Base-by-base conservation (phyloP, 2,329 filamentous ascomycete genomes). In the Fusarium sp. region DNA sequence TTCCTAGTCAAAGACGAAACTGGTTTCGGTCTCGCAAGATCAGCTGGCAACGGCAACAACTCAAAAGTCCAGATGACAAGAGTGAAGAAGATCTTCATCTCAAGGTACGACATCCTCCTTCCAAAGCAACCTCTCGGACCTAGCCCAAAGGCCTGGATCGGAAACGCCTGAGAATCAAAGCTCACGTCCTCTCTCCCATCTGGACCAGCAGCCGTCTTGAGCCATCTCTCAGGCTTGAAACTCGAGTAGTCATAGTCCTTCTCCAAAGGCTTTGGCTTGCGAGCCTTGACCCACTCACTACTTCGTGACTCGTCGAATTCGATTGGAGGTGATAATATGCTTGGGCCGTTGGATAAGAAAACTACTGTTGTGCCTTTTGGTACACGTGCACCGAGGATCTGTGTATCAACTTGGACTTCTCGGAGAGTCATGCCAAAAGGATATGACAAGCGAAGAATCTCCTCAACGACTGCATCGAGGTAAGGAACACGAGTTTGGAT, bases 61-160 rank as follows among this genome's bases (percentile, higher is more conserved):
- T 80, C 74, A 32, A 81, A 80, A 1, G 72, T 69, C 80, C 80
- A 82, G 5, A 79, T 47, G 15, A 81, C 44, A 35, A 82, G 61
- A 8, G 78, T 74, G 35, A 78, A 70, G 8, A 79, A 66, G 32
- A 81, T 73, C 36, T 74, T 75, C 53, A 81, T 66, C 73, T 81
- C 74, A 8, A 81, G 66, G 13, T 79, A 79, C 3, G 77, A 80
- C 35, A 81, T 67, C 28, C 67, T 75, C 47, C 76, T 78, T 0
- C 84, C 83, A n/a, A 78, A 85, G 47, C 84, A 85, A 0, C 80
- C 79, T 3, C 84, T 66, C 1, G 78, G 69, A 0, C 84, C 84
- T 3, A 80, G 18, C 0, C 84, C 81, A 66, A 85, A 85, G 0
- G 80, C 64, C 11, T 83, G 72, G 4, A 71, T 54, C 0, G 83